Base-by-base conservation (phyloP, 495 filamentous ascomycete species). In the Neurospora terricola region DNA sequence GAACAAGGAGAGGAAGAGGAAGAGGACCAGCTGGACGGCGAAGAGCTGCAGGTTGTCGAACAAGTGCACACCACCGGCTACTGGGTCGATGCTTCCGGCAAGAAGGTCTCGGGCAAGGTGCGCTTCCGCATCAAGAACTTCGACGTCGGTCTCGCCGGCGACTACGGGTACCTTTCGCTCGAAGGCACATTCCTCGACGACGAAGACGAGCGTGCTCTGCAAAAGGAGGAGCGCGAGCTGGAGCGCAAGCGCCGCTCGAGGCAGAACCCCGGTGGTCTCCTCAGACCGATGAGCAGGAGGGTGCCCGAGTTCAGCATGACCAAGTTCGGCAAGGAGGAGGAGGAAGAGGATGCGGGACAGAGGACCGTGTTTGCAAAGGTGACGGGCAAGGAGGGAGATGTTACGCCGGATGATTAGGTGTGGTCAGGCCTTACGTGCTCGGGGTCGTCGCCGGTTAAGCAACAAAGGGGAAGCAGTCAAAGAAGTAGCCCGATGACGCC, bases 21-120 rank as follows among this genome's bases (percentile, higher is more conserved):
- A n/a, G 76, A 75, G 37, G 79, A 81, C 38, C 71, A 72, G 2
- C 73, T 77, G 43, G 77, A 79, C 59, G 75, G 78, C 36, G 75
- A 81, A 48, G 80, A 78, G 36, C 69, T 81, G 3, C 78, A 81
- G 48, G 79, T 80, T 2, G 77, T 80, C 12, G 76, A 80, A 71
- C 83, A 85, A 74, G 83, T 86, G 38, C 83, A 85, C 73, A 81
- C 82, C n/a, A 85, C 84, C 3, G 85, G 85, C 12, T 85, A 85
- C 72, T 87, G 85, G 85, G 78, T 83, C 21, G 77, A 85, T 43
- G 82, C 79, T 27, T 71, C 68, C 4, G 81, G 81, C 4, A 71
- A 71, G 14, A 83, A 80, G 62, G 77, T 86, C 62, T 74, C 76
- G 18, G 82, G 81, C 48, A 85, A 83, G 76, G 77, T 85, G 40